Evolutionary conservation across 2,329 filamentous ascomycete species (phyloP).

Genomic region (Capronia epimyces): DNA sequence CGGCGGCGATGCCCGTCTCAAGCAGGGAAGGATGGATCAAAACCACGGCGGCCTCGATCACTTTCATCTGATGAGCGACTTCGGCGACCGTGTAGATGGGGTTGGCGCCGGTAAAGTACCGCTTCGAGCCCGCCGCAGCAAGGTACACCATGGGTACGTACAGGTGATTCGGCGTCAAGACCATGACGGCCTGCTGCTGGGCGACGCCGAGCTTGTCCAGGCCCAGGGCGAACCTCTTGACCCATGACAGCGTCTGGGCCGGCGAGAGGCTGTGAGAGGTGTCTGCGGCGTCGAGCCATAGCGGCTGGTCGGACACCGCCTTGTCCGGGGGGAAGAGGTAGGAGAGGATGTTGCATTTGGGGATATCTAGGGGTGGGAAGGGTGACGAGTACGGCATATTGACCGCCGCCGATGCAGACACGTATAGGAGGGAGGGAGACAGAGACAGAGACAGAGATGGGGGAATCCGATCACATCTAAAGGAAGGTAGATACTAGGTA

Average conservation of each 20-base stretch:
- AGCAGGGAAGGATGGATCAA: conserved; percentile 48
- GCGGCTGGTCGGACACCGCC: conserved; percentile 33
- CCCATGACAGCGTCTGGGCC: conserved; percentile 56
- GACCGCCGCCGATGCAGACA: too few relatives aligned
- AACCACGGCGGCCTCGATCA: conserved; percentile 48
- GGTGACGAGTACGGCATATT: conserved; percentile 26
- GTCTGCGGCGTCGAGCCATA: conserved; percentile 56
- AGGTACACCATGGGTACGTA: conserved; percentile 53
- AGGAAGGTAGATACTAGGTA: too few relatives aligned
- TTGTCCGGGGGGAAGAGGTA: conserved; percentile 43
- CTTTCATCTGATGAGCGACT: conserved; percentile 48
- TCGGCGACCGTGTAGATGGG: conserved; percentile 50
- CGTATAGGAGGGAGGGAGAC: too few relatives aligned
- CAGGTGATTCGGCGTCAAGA: conserved; percentile 64
- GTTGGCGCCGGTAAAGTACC: conserved; percentile 52
- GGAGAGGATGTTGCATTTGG: conserved; percentile 42
- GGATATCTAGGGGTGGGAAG: conserved; percentile 33
- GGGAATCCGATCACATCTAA: too few relatives aligned
- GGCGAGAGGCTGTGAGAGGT: conserved; percentile 59
- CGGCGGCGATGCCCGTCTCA: conserved; percentile 38
- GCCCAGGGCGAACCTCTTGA: conserved; percentile 64
- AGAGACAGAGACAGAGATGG: too few relatives aligned
- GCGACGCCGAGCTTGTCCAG: conserved; percentile 56
- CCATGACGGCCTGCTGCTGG: conserved; percentile 59
- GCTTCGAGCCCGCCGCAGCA: conserved; percentile 44